Evolutionary conservation across 352 stramenopile genomes (phyloP).

Genomic region (Globisporangium barbulae): DNA sequence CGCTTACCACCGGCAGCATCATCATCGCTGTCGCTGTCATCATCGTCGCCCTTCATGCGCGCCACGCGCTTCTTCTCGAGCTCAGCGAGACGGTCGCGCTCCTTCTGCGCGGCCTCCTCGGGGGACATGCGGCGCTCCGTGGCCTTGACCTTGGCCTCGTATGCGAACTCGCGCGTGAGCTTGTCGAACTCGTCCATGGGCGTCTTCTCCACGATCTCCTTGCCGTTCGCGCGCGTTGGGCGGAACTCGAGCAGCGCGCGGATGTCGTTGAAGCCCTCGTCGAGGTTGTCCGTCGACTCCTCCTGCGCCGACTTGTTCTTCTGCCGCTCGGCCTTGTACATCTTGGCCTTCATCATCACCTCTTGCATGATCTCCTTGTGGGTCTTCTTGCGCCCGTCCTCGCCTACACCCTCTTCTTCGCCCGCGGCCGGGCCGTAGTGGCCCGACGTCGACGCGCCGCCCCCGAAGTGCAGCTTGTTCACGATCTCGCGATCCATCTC

Average conservation of each 20-base stretch:
- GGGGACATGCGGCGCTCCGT: slow-evolving; percentile 93
- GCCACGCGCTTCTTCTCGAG: slow-evolving; percentile 92
- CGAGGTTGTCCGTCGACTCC: slow-evolving; percentile 67
- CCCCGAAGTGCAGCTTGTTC: slow-evolving; percentile 85
- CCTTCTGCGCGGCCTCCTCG: slow-evolving; percentile 92
- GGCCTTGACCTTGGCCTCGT: slow-evolving; percentile 91
- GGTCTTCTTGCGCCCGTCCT: slow-evolving; percentile 62
- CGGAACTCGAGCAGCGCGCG: slow-evolving; percentile 72
- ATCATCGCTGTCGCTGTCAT: slow-evolving; percentile 61
- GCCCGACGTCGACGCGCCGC: slow-evolving; percentile 22
- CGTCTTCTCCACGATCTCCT: slow-evolving; percentile 59
- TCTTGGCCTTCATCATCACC: slow-evolving; percentile 90
- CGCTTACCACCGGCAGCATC: slow-evolving; percentile 42
- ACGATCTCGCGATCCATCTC: slow-evolving; percentile 83
- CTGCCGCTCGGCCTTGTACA: slow-evolving; percentile 87
- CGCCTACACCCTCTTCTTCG: slow-evolving; percentile 11
- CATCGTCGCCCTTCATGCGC: slow-evolving; percentile 92
- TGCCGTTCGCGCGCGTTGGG: slow-evolving; percentile 62
- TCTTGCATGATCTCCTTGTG: slow-evolving; percentile 91
- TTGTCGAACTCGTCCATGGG: slow-evolving; percentile 86
- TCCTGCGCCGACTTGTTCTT: slow-evolving; percentile 85
- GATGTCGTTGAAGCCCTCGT: slow-evolving; percentile 70
- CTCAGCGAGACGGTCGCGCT: slow-evolving; percentile 89
- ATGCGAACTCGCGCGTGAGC: slow-evolving; percentile 76
- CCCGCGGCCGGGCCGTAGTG: slow-evolving; percentile 15